These are phyloP conservation scores for Phytophthora pistaciae DNA, from an alignment of 352 stramenopile species.

Conservation along the genomic window DNA sequence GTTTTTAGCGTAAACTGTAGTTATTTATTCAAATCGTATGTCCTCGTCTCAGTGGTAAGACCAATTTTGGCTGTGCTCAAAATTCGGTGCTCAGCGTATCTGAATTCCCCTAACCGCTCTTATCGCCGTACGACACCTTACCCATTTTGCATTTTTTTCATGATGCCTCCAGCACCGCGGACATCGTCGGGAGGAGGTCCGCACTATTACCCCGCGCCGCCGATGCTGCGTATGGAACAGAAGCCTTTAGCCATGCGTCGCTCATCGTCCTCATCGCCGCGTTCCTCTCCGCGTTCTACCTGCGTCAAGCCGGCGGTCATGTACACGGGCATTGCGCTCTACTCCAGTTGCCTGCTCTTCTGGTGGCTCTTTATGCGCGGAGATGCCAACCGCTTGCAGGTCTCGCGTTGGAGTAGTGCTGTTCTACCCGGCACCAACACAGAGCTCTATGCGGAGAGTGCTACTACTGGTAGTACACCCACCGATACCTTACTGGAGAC, in stretches of 20 bases:
- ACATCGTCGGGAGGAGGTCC: not conserved
- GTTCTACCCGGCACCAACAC: constrained; percentile 13
- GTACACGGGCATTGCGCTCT: constrained; percentile 32
- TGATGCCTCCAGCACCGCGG: constrained; percentile 8
- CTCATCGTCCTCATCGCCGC: constrained; percentile 12
- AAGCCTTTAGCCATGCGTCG: constrained; percentile 13
- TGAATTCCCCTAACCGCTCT: constrained; percentile 15
- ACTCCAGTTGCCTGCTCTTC: constrained; percentile 29
- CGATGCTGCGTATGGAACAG: constrained; percentile 3
- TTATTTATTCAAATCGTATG: constrained; percentile 21
- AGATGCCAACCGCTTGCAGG: constrained; percentile 23
- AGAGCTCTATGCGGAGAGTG: not conserved
- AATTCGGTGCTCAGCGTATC: constrained; percentile 12
- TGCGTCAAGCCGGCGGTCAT: constrained; percentile 28
- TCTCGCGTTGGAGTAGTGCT: constrained; percentile 20
- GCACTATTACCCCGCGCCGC: constrained; percentile 4
- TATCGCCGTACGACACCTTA: constrained; percentile 16
- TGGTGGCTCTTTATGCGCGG: constrained; percentile 40
- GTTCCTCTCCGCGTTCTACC: not conserved
- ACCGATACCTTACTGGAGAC: constrained; percentile 16
- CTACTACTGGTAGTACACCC: not conserved
- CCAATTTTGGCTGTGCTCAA: not conserved
- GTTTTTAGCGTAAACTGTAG: constrained; percentile 24
- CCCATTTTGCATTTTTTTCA: constrained; percentile 2
- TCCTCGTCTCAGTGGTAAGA: constrained; percentile 12